Percentiles rank a stretch among this genome's conserved stretches.
Evolutionary conservation across 2,329 filamentous ascomycete genomes (phyloP).

Genomic region (Pyrenochaeta sp.): DNA sequence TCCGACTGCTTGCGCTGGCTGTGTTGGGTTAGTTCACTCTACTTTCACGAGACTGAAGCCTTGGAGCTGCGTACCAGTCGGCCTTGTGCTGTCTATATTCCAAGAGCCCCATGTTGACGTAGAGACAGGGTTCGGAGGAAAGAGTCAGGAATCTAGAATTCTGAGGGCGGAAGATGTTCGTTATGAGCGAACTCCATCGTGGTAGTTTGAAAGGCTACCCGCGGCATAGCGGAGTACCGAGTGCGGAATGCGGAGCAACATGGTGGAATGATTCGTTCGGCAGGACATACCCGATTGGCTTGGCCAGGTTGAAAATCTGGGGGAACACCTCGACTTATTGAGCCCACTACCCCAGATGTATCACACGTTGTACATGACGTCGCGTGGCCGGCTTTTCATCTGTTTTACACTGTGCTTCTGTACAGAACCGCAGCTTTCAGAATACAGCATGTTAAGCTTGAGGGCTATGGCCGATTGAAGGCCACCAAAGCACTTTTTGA

Average conservation of each 20-base stretch:
- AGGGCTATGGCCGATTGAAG: too few species aligned
- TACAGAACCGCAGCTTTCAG: too few species aligned
- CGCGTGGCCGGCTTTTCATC: too few species aligned
- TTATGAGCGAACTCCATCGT: constrained; percentile 22
- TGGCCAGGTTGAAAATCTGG: too few species aligned
- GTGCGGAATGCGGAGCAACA: background rate
- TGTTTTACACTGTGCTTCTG: too few species aligned
- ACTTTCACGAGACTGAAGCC: constrained; percentile 7
- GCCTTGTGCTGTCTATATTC: constrained; percentile 76
- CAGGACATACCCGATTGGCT: constrained; percentile 12
- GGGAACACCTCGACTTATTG: too few species aligned
- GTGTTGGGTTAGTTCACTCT: constrained; percentile 22
- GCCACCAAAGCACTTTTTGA: too few species aligned
- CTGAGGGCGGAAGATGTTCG: constrained; percentile 4
- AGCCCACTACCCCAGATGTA: too few species aligned
- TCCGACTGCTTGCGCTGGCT: constrained; percentile 84
- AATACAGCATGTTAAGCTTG: too few species aligned
- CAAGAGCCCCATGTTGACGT: constrained; percentile 62
- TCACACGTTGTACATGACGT: too few species aligned
- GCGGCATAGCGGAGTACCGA: background rate
- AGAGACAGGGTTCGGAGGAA: background rate
- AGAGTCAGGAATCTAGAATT: background rate
- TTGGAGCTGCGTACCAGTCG: constrained; percentile 67
- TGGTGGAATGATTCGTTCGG: background rate
- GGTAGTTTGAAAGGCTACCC: constrained; percentile 7